phyloP scores from a whole-genome alignment of 1,284 basidiomycete species.

The Naganishia sp. region DNA sequence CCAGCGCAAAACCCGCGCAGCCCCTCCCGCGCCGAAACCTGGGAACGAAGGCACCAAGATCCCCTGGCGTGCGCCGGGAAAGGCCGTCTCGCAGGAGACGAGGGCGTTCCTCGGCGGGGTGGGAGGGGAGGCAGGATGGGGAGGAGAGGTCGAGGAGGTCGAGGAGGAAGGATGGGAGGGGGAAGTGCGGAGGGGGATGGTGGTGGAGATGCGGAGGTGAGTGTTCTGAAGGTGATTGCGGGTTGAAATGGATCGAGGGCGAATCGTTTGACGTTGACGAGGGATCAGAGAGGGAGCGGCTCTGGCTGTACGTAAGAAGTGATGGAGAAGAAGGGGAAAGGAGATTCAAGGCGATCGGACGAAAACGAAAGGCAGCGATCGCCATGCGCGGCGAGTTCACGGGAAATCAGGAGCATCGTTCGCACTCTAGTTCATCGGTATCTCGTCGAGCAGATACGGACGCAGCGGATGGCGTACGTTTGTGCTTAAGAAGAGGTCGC shows the following conservation, averaged over 20 bases:
- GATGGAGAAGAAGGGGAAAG: too few relatives aligned
- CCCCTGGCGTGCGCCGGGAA: background rate
- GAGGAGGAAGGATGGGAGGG: conserved; percentile 1
- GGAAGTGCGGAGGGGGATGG: background rate
- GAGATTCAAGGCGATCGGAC: too few relatives aligned
- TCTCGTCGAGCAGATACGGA: too few relatives aligned
- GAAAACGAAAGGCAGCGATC: too few relatives aligned
- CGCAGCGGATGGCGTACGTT: too few relatives aligned
- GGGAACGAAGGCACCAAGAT: background rate
- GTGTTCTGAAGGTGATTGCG: background rate
- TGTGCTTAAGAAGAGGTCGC: too few relatives aligned
- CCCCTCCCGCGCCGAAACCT: background rate
- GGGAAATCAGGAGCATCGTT: too few relatives aligned
- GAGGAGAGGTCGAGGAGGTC: conserved; percentile 2
- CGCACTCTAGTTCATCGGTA: too few relatives aligned
- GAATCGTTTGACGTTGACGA: background rate
- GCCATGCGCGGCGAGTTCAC: too few relatives aligned
- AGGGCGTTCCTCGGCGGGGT: conserved; percentile 8
- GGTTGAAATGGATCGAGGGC: too few relatives aligned
- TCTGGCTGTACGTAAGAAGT: too few relatives aligned
- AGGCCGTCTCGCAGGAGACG: conserved; percentile 13
- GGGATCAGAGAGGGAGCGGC: too few relatives aligned
- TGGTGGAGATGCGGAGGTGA: conserved; percentile 21
- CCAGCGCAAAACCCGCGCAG: background rate
- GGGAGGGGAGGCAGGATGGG: background rate